Base-by-base conservation (phyloP, 345 rosid genomes). In the Citrus cavaleriei region DNA sequence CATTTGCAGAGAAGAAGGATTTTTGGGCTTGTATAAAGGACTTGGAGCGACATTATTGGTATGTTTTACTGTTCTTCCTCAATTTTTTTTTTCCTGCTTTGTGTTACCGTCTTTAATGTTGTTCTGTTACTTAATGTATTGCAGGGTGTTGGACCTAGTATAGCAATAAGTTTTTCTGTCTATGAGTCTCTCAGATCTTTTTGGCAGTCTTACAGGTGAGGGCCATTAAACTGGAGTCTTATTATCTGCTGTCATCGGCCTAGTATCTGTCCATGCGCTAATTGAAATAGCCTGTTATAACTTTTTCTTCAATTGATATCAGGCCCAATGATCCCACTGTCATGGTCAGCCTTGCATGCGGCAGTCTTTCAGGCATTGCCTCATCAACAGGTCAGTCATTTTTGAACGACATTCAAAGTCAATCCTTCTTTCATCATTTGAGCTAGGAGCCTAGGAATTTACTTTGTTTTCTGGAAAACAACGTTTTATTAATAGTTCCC, bases 31-130 rank as follows among this genome's bases (percentile, higher is more conserved):
- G 76, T 97, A 94, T 84, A 94, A 93, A 87, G 99, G 99, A 74
- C 95, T 97, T 83, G 98, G 99, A 82, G 92, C 98, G 7, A 97
- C 99, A 51, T 84, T 94, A 70, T 84, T 97, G 98, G 99, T 93
- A 89, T 30, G 69, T 34, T 76, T 76, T 63, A 24, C 73, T 73
- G 28, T 77, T 61, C 19, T 81, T 81, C 59, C 62, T 51, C 57
- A 16, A 19, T 14, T 40, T 77, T 40, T 77, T 55, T 57, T 21
- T 0, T 28, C 2, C 1, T 73, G 28, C 69, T 77, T 61, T 4
- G 42, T 73, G 34, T 73, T 12, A 60, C 60, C 58, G 18, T 42
- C 30, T 60, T 32, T 73, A 62, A 27, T 72, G 73, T 58, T 38
- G 38, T 40, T 79, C 12, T 7, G 37, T 59, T 72, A 70, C 13